These are phyloP conservation scores for Thielaviopsis musarum DNA, from an alignment of 2,329 filamentous ascomycete genomes.

Conservation along the genomic window DNA sequence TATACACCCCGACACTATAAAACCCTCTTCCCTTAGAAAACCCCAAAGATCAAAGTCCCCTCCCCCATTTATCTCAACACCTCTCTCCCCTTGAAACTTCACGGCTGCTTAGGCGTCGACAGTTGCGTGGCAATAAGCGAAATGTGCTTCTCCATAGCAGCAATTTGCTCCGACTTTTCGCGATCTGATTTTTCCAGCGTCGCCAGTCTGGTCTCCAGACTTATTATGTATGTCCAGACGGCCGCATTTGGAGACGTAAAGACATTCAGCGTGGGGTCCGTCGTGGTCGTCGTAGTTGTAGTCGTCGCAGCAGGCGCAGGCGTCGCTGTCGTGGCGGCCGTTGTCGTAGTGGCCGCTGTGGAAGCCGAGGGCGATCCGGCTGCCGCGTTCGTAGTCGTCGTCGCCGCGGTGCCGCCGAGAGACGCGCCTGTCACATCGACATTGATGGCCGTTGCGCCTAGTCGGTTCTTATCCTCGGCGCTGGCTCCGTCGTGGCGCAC, in stretches of 20 bases:
- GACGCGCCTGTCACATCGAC: slow-evolving; percentile 16
- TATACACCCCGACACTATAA: no score
- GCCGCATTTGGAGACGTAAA: slow-evolving; percentile 45
- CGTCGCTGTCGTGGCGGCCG: background rate
- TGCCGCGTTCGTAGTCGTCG: slow-evolving; percentile 30
- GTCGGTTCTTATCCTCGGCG: slow-evolving; percentile 43
- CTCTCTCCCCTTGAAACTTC: background rate
- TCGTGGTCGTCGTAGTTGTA: slow-evolving; percentile 19
- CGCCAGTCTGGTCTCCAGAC: slow-evolving; percentile 44
- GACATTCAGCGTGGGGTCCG: slow-evolving; percentile 49
- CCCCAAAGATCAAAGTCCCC: no score
- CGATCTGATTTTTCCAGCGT: slow-evolving; percentile 26
- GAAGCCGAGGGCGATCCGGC: slow-evolving; percentile 19
- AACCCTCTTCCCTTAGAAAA: no score
- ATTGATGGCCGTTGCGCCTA: slow-evolving; percentile 47
- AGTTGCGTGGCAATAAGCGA: slow-evolving; percentile 19
- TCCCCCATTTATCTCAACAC: background rate
- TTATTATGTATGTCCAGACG: slow-evolving; percentile 57
- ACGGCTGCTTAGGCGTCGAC: slow-evolving; percentile 1
- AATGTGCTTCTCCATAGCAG: slow-evolving; percentile 21
- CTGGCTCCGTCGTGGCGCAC: slow-evolving; percentile 34
- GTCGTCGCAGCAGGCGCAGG: slow-evolving; percentile 13
- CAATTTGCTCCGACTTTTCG: slow-evolving; percentile 22
- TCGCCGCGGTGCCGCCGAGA: slow-evolving; percentile 40
- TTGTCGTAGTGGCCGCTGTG: slow-evolving; percentile 15